phyloP scores from a whole-genome alignment of 1,284 basidiomycete genomes.

The Abortiporus biennis region DNA sequence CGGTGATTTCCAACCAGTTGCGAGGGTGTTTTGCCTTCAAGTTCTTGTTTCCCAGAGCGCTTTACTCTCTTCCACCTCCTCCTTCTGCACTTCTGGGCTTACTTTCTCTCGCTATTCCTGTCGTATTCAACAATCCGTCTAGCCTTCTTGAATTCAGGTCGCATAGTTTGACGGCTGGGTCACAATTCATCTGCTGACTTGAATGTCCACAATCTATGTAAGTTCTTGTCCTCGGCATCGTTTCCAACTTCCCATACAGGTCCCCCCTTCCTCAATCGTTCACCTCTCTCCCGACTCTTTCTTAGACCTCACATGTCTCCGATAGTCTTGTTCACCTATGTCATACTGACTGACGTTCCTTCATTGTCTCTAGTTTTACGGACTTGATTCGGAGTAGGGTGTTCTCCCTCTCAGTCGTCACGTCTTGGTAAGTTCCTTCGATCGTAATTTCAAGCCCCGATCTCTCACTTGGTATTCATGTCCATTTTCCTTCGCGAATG shows the following conservation, averaged over 20 bases:
- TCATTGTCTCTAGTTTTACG: constrained; percentile 17
- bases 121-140: neutral
- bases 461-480: constrained; percentile 9
- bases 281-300: neutral
- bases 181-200: constrained; percentile 8
- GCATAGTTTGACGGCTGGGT: no score
- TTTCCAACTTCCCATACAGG: constrained; percentile 7
- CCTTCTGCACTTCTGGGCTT: neutral
- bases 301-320: neutral
- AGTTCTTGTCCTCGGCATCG: constrained; percentile 1
- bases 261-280: constrained; percentile 1
- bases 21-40: no score
- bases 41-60: constrained; percentile 1
- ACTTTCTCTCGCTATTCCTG: constrained; percentile 1
- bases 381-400: constrained; percentile 19
- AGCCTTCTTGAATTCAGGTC: no score
- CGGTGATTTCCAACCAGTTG: no score
- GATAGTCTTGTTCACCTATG: neutral
- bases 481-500: constrained; percentile 16
- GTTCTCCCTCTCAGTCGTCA: neutral
- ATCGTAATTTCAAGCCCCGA: constrained; percentile 1
- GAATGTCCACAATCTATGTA: constrained; percentile 4
- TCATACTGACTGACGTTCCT: constrained; percentile 6
- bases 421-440: constrained; percentile 2
- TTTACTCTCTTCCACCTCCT: constrained; percentile 6